Evolutionary conservation across 495 filamentous ascomycete genomes (phyloP), one percentile per base, ranked within the genome.

Genomic region (Hypoxylon intermedium): DNA sequence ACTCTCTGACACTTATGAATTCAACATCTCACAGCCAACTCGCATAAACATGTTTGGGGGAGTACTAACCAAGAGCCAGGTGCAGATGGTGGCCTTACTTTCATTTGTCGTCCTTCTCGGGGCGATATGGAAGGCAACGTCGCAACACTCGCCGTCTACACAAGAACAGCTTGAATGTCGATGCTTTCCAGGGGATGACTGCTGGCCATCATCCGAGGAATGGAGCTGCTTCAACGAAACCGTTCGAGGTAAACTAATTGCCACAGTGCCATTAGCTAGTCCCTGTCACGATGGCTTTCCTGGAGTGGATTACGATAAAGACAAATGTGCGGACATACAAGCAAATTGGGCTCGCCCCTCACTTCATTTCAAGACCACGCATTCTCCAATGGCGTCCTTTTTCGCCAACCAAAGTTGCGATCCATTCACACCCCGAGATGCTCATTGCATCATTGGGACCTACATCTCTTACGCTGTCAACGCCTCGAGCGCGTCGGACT

Each of bases 401-500:
- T 78, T 76, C 40, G 51, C 70, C 18, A 81, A 80, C 58, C 49
- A 68, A 16, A 82, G 74, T 56, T 87, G 84, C 58, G 77, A 83
- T 50, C 83, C 83, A 5, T 84, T 79, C 59, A 72, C 75, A 37
- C 58, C 76, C 1, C 57, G 50, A 3, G 36, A 60, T 15, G 19
- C n/a, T 3, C 57, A 38, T 9, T 90, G 86, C 73, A 71, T 67
- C 3, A 58, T 86, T 1, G 85, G 83, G 20, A 83, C 83, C 64
- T 85, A 83, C 62, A 77, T 85, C 5, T 38, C 57, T 6, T 89
- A 88, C 51, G 74, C 79, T 4, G 78, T 86, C 51, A 79, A 81
- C 52, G 80, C 77, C 9, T 57, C 64, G 11, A 31, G 52, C 0
- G 60, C 70, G 1, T 52, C 20, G 12, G 77, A 87, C 51, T 69